Evolutionary conservation across 2,329 filamentous ascomycete genomes (phyloP), one percentile per base, ranked within the genome.

Genomic region (Sporothrix inflata): DNA sequence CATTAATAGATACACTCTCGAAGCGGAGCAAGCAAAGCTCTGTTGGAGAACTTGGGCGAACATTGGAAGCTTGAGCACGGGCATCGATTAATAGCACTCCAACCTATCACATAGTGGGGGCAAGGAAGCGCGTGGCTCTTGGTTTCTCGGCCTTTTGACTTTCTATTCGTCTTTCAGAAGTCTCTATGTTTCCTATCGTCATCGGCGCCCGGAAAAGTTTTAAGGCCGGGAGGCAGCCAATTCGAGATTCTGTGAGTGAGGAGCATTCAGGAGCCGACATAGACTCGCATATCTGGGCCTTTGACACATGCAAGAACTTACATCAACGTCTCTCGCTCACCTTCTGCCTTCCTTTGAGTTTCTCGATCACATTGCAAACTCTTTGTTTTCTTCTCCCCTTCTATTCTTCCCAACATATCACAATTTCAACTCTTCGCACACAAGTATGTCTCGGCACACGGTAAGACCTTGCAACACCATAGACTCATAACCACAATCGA

Each of bases 141-240:
- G 16, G 9, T 1, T 38, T 63, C 21, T 27, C 38, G 60, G 38
- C 38, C n/a, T 45, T 14, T n/a, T 24, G 60, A 11, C 3, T 45
- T 27, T 12, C 12, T 30, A 6, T 27, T 45, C 21, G 57, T 27
- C 1, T 3, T 24, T 27, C 1, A 65, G 14, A 27, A 24, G 30
- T 38, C 21, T 12, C 12, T 8, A 45, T 4, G 21, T 2, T 45
- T 19, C 21, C 14, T 38, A 27, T 65, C 60, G 40, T 27, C 7
- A 45, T 45, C 34, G 60, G 21, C 40, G 38, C 19, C 16, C 40
- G 11, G 60, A 27, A 21, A 27, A 45, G 60, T n/a, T n/a, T 21
- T 14, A 30, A 65, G 38, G 24, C 42, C 16, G 63, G 63, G 63
- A 66, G 63, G 63, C 63, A 47, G 63, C 63, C 63, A 27, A 65